Base-by-base conservation (phyloP, 2,329 filamentous ascomycete genomes). In the Arthroderma sp. region DNA sequence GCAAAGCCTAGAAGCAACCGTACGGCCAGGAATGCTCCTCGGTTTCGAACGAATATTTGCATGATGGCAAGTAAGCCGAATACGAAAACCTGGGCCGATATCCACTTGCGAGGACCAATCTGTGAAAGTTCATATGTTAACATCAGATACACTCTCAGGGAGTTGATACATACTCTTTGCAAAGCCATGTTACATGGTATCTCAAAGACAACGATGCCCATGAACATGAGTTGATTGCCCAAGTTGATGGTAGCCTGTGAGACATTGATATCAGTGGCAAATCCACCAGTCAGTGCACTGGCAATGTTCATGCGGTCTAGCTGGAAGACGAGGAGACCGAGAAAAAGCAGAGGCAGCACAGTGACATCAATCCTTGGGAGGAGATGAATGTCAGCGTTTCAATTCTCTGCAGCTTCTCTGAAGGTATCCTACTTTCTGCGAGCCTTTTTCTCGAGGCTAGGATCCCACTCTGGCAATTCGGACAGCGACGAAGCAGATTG, bases 141-240 rank as follows among this genome's bases (percentile, higher is more conserved):
- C 1, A 73, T 64, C 9, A 23, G n/a, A 54, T 2, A 15, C 4
- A 31, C 4, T 28, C 13, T 11, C 15, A 44, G 35, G 25, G 54
- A 21, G 23, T n/a, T 19, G 2, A 23, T 31, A 9, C 25, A 28
- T 57, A 65, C 64, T 54, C 55, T 60, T 53, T 67, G 65, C 2
- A 68, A 56, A 0, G 67, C 31, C 60, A 80, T 70, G 60, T 80
- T 80, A 17, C 73, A 77, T 0, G 77, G 78, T 1, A 80, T 79
- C 57, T 80, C 77, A 1, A 79, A 63, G 1, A 77, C 62, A 1
- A 79, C 74, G 7, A 77, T 77, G 0, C 75, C 76, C 33, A 77
- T 66, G 59, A 77, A 79, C 76, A 80, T 77, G 7, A 80, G 64
- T 60, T 79, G 77, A 57, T 80, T 79, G 0, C 78, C 77, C 0